Conservation (phyloP, 2,329 filamentous ascomycete species). For the Grosmannia clavigera region DNA sequence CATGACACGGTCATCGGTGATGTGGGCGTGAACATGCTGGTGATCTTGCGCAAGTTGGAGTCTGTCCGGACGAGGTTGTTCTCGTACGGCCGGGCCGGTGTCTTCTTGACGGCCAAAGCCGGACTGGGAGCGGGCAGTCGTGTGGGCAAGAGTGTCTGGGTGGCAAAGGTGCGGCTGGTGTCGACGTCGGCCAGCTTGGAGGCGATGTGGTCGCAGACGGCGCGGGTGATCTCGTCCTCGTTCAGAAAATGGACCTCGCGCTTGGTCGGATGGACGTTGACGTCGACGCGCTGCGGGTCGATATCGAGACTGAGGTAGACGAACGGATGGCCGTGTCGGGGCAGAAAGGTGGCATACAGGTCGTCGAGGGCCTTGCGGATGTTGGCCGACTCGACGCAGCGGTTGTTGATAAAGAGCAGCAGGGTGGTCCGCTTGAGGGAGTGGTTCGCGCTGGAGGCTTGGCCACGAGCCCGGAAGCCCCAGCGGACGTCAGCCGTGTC, state of each 20-base stretch:
- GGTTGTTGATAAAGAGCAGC: constrained; percentile 91
- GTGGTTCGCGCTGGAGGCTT: constrained; percentile 89
- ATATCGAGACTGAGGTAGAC: constrained; percentile 87
- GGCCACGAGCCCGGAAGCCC: constrained; percentile 72
- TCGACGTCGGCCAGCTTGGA: constrained; percentile 75
- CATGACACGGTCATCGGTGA: no score
- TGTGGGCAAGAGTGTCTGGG: constrained; percentile 62
- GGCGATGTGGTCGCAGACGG: constrained; percentile 69
- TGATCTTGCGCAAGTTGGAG: constrained; percentile 82
- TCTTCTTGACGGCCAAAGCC: constrained; percentile 21
- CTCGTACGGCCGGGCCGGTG: constrained; percentile 52
- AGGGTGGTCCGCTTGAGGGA: constrained; percentile 80
- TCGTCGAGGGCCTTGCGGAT: constrained; percentile 89
- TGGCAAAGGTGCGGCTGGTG: constrained; percentile 86
- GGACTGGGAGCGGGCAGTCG: constrained; percentile 16
- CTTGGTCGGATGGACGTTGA: constrained; percentile 96
- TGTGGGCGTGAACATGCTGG: constrained; percentile 72
- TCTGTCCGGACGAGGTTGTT: constrained; percentile 89
- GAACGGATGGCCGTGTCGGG: constrained; percentile 90
- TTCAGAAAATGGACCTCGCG: constrained; percentile 94
- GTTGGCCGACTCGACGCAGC: constrained; percentile 76
- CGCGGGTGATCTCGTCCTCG: constrained; percentile 88
- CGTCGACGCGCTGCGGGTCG: constrained; percentile 82
- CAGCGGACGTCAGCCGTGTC: constrained; percentile 59
- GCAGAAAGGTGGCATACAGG: constrained; percentile 74